A percentile compares a stretch with the other conserved stretches of the same genome.
Conservation (phyloP, 208 protist species). For the Trypanosoma vivax region DNA sequence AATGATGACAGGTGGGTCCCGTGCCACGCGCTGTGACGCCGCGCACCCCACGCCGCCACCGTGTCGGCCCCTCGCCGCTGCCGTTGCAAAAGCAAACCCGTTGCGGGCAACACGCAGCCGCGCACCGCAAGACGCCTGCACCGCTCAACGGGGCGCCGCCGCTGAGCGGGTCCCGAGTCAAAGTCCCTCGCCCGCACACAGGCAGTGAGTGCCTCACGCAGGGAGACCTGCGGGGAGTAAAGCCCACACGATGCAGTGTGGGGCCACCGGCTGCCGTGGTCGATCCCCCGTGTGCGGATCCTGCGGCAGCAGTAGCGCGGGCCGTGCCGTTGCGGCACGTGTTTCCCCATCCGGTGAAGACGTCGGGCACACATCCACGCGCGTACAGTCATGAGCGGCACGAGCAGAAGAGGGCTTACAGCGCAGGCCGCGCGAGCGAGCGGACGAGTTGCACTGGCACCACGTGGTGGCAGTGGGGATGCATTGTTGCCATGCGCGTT, state of each 20-base stretch:
- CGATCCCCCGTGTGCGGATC: conserved; percentile 26
- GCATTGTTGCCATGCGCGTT: background rate
- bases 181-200: conserved; percentile 56
- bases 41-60: background rate
- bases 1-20: conserved; percentile 9
- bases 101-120: conserved; percentile 33
- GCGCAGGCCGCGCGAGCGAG: conserved; percentile 18
- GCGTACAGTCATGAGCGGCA: conserved; percentile 33
- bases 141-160: conserved; percentile 25
- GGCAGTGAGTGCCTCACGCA: conserved; percentile 57
- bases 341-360: conserved; percentile 26
- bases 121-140: conserved; percentile 18
- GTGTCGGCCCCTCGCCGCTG: conserved; percentile 4
- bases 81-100: conserved; percentile 46
- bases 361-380: conserved; percentile 4
- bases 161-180: conserved; percentile 48
- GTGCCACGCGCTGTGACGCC: background rate
- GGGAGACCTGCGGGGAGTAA: conserved; percentile 35
- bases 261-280: conserved; percentile 30
- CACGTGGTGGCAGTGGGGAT: background rate
- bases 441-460: conserved; percentile 10
- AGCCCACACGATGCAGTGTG: conserved; percentile 20
- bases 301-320: conserved; percentile 23
- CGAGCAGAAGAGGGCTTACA: conserved; percentile 39
- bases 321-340: conserved; percentile 11